These are phyloP conservation scores for Balakata baccata DNA, from an alignment of 345 rosid species.

Conservation along the genomic window DNA sequence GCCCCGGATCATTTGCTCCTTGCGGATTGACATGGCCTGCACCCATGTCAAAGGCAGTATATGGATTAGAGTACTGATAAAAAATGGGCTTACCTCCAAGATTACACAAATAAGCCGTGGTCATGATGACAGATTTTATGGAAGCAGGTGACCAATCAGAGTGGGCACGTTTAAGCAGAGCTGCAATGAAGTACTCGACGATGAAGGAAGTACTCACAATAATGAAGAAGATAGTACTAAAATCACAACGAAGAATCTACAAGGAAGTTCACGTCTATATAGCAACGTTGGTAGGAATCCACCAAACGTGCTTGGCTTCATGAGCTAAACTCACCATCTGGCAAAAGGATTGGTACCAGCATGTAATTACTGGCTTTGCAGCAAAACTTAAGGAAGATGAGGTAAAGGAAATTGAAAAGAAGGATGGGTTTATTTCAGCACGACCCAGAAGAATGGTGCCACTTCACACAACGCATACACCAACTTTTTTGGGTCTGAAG, in stretches of 20 bases:
- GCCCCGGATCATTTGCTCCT: constrained; percentile 46
- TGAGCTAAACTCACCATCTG: too few species aligned
- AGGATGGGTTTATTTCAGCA: constrained; percentile 26
- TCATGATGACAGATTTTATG: constrained; percentile 55
- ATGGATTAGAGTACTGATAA: constrained; percentile 8
- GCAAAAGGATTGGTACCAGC: too few species aligned
- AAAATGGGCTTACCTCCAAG: constrained; percentile 13
- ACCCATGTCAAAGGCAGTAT: constrained; percentile 47
- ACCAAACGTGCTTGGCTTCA: too few species aligned
- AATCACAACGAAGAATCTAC: too few species aligned
- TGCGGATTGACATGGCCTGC: constrained; percentile 47
- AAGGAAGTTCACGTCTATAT: too few species aligned
- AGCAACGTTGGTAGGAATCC: too few species aligned
- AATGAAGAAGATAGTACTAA: too few species aligned
- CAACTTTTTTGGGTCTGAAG: constrained; percentile 15
- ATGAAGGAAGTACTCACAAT: too few species aligned
- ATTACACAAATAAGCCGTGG: constrained; percentile 27
- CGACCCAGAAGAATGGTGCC: constrained; percentile 23
- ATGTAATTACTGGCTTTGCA: too few species aligned
- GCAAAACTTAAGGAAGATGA: constrained; percentile 28
- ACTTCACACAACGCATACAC: constrained; percentile 18
- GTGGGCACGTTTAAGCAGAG: constrained; percentile 48
- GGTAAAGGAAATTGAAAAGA: constrained; percentile 18
- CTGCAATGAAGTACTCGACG: too few species aligned
- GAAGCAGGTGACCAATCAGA: constrained; percentile 62